Evolutionary conservation across 495 filamentous ascomycete genomes (phyloP), one percentile per base, ranked within the genome.

Genomic region (Pseudevernia furfuracea): DNA sequence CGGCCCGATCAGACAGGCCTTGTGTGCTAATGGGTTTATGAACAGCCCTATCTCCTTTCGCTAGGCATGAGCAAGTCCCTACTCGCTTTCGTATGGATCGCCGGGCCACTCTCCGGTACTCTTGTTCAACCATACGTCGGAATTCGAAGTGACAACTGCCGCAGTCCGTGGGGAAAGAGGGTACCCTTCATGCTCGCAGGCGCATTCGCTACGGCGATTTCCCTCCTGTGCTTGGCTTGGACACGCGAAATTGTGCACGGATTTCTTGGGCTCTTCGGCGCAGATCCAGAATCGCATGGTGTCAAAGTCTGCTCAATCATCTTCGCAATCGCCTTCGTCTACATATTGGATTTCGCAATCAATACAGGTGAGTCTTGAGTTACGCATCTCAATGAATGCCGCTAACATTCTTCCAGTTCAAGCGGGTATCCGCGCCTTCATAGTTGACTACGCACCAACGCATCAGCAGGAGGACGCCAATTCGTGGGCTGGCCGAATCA

Each of bases 121-220:
- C 77, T 97, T 43, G 92, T 97, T 25, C 92, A 97, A 76, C 92
- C 92, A n/a, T 95, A 95, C 71, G 84, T 97, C 32, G 92, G 92
- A 60, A 92, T 96, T 71, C 82, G 89, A 68, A 95, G 90, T 70
- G 92, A 97, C 68, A 90, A 89, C 68, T 93, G 90, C 71, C 85
- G 91, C 39, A 76, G 86, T 12, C 73, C 81, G 39, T 94, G 88
- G 87, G 92, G 92, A 15, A 92, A 88, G 76, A 81, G 92, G 66
- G 89, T 90, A 66, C 92, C 92, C 0, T 96, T 96, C 70, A 96
- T 96, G 85, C 70, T 95, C 15, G 82, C 80, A 23, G 92, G 92
- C 15, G 82, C 87, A 39, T 73, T 77, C 43, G 88, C 89, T 28
- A 95, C 91, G 1, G 81, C 92, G 38, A 36, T 89, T 2, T 86